phyloP scores from a whole-genome alignment of 768 basidiomycete species.

The Lactarius pseudohatsudake region DNA sequence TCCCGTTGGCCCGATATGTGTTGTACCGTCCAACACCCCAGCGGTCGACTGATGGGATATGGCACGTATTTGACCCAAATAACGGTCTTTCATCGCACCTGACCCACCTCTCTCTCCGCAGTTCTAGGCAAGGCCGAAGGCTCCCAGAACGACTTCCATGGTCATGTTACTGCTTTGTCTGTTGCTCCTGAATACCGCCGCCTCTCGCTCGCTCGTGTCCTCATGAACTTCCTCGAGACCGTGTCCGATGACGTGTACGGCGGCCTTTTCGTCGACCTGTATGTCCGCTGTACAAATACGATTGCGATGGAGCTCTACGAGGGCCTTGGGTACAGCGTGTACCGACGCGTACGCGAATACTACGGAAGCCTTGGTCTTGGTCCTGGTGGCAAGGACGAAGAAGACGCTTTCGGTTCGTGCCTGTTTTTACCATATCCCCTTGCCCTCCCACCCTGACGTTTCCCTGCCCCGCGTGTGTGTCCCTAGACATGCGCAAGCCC shows the following conservation, averaged over 20 bases:
- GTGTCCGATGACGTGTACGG: constrained; percentile 80
- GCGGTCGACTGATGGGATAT: constrained; percentile 88
- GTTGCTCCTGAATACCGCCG: constrained; percentile 93
- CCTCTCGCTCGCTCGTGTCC: constrained; percentile 78
- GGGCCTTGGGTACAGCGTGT: constrained; percentile 89
- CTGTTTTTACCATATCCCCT: not conserved
- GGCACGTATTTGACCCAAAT: constrained; percentile 48
- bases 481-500: constrained; percentile 71
- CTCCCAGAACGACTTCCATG: constrained; percentile 72
- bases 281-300: constrained; percentile 84
- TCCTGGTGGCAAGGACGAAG: constrained; percentile 76
- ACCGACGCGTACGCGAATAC: constrained; percentile 86
- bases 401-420: constrained; percentile 85
- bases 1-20: constrained; percentile 92
- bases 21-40: constrained; percentile 77
- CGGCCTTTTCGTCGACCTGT: constrained; percentile 93
- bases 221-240: constrained; percentile 85
- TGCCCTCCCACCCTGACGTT: not conserved
- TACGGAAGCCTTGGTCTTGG: constrained; percentile 77
- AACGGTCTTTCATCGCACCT: not conserved
- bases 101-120: constrained; percentile 36
- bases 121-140: constrained; percentile 97
- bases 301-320: constrained; percentile 93
- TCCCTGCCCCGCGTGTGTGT: not conserved
- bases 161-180: constrained; percentile 92